Percentiles rank a stretch among this genome's conserved stretches.
phyloP scores from a whole-genome alignment of 2,329 filamentous ascomycete species.

The Paraphoma sp. region DNA sequence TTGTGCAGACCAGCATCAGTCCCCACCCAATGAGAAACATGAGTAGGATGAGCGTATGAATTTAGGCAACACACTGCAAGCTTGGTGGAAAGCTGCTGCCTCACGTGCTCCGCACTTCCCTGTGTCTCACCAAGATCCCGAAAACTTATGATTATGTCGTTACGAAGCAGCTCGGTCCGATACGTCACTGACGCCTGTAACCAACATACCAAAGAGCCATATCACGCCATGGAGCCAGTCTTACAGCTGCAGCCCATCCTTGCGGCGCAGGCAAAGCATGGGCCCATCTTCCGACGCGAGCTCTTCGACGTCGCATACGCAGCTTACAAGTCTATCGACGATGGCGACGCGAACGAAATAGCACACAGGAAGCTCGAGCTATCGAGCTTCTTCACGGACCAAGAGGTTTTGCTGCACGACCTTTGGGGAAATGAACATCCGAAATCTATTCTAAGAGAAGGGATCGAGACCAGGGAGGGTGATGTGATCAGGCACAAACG shows the following conservation, averaged over 20 bases:
- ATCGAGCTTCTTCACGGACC: background rate
- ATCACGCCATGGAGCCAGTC: background rate
- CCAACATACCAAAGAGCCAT: background rate
- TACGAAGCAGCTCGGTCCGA: too few relatives aligned
- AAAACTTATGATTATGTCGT: too few relatives aligned
- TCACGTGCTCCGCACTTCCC: too few relatives aligned
- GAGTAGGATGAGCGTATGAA: too few relatives aligned
- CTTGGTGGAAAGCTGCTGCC: too few relatives aligned
- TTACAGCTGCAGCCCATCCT: slow-evolving; percentile 6
- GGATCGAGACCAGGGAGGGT: background rate
- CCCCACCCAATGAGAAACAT: too few relatives aligned
- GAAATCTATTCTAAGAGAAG: background rate
- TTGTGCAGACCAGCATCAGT: too few relatives aligned
- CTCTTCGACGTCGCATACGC: slow-evolving; percentile 8
- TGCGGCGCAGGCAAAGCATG: slow-evolving; percentile 6
- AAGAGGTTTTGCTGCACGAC: background rate
- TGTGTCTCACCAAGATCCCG: too few relatives aligned
- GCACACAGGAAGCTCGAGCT: background rate
- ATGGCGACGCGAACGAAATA: background rate
- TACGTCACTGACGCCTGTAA: too few relatives aligned
- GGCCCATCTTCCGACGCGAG: slow-evolving; percentile 9
- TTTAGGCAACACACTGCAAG: too few relatives aligned
- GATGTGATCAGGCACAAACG: background rate
- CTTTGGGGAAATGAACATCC: background rate
- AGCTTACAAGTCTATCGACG: background rate